phyloP scores from a whole-genome alignment of 805 yeast species.

The Pichia occidentalis region DNA sequence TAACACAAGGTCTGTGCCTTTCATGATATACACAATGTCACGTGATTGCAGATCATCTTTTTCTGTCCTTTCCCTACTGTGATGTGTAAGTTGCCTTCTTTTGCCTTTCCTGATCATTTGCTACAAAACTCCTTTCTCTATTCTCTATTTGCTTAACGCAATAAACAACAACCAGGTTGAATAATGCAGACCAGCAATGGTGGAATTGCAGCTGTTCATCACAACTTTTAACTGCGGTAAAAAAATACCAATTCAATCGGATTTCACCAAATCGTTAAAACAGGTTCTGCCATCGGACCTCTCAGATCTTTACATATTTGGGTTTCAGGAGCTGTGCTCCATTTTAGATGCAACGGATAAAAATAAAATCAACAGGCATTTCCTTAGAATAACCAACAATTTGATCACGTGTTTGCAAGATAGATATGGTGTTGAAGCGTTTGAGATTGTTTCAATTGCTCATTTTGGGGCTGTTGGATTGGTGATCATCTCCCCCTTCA shows the following conservation, averaged over 20 bases:
- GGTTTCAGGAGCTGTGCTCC: slow-evolving; percentile 59
- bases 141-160: not conserved
- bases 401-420: slow-evolving; percentile 31
- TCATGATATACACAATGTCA: too few relatives aligned
- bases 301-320: slow-evolving; percentile 50
- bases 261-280: slow-evolving; percentile 27
- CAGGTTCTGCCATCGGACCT: slow-evolving; percentile 14
- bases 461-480: slow-evolving; percentile 56
- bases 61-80: too few relatives aligned
- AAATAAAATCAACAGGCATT: slow-evolving; percentile 30
- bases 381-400: slow-evolving; percentile 32
- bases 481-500: slow-evolving; percentile 40
- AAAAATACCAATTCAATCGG: slow-evolving; percentile 30
- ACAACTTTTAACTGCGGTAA: slow-evolving; percentile 58
- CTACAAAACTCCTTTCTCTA: not conserved
- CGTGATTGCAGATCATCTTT: too few relatives aligned
- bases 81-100: too few relatives aligned
- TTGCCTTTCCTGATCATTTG: too few relatives aligned
- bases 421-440: slow-evolving; percentile 31
- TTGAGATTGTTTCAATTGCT: slow-evolving; percentile 36
- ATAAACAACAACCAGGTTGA: too few relatives aligned
- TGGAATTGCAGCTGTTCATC: slow-evolving; percentile 8
- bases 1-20: too few relatives aligned
- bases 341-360: slow-evolving; percentile 48
- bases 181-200: too few relatives aligned